Percentiles rank a stretch among this genome's conserved stretches.
These are phyloP conservation scores for Bryoerythrophyllum caledonicum DNA, from an alignment of 225 moss, liverwort and hornwort genomes.

Conservation along the genomic window DNA sequence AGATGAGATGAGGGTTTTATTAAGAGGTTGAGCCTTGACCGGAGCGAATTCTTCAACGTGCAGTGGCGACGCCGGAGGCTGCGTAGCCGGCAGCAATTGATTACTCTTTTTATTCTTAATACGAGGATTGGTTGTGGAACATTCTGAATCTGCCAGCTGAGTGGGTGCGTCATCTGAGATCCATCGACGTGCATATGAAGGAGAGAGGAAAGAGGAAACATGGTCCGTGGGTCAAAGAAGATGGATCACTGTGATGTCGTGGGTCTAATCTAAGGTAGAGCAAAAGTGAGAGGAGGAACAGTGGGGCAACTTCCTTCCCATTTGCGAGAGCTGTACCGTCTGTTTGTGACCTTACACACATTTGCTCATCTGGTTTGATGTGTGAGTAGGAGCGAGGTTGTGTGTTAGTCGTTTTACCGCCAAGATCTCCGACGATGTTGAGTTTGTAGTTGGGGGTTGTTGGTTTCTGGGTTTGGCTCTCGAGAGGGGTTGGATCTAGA, in stretches of 20 bases:
- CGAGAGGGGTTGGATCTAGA: conserved; percentile 18
- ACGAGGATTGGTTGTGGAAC: neutral
- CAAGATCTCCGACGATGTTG: conserved; percentile 8
- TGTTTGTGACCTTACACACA: neutral
- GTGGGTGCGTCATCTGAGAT: no score
- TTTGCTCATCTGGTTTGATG: neutral
- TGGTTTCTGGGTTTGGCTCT: neutral
- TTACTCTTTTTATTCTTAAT: neutral
- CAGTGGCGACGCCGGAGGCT: no score
- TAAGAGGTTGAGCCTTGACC: no score
- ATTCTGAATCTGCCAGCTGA: neutral
- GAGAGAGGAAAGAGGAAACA: neutral
- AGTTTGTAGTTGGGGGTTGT: neutral
- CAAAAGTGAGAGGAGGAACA: neutral
- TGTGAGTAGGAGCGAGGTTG: neutral
- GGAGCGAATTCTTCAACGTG: neutral
- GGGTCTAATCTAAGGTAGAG: neutral
- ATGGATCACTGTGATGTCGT: conserved; percentile 19
- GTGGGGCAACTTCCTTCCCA: neutral
- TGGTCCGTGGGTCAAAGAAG: no score
- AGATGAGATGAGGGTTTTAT: no score
- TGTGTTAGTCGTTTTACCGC: neutral
- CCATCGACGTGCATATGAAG: conserved; percentile 4
- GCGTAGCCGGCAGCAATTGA: neutral
- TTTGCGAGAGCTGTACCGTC: neutral